phyloP scores from a whole-genome alignment of 495 filamentous ascomycete genomes.

The Extremus antarcticus region DNA sequence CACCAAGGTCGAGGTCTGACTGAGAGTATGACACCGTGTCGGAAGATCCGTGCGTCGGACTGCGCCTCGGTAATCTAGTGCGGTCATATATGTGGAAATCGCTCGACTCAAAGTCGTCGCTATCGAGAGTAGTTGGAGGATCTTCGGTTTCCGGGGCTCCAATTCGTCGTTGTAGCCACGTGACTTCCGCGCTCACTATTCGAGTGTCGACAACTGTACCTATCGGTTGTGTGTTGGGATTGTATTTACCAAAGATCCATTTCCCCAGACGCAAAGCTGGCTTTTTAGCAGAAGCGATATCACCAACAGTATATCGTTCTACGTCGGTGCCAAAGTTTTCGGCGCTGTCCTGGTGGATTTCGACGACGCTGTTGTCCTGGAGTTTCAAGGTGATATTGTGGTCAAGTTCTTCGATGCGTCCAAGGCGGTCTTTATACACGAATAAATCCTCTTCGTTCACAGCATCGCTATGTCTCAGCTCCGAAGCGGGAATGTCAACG shows the following conservation, averaged over 20 bases:
- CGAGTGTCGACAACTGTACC: conserved; percentile 43
- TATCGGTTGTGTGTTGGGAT: conserved; percentile 31
- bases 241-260: conserved; percentile 41
- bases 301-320: conserved; percentile 30
- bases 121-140: conserved; percentile 16
- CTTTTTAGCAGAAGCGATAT: conserved; percentile 39
- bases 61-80: conserved; percentile 8
- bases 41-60: not conserved
- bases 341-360: conserved; percentile 24
- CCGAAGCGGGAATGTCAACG: conserved; percentile 5
- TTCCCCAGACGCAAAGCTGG: conserved; percentile 39
- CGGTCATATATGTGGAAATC: conserved; percentile 26
- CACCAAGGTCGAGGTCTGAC: conserved; percentile 27
- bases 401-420: conserved; percentile 22
- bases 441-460: conserved; percentile 22
- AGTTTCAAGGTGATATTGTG: conserved; percentile 26
- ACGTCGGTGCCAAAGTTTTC: conserved; percentile 14
- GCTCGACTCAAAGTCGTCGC: conserved; percentile 19
- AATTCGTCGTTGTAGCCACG: conserved; percentile 35
- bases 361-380: conserved; percentile 30
- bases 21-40: conserved; percentile 14
- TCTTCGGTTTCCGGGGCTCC: not conserved
- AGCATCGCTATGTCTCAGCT: conserved; percentile 8
- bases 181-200: conserved; percentile 33
- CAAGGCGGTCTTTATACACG: conserved; percentile 32